Conservation (phyloP, 2,329 filamentous ascomycete genomes). For the Teratosphaeria zuluensis region DNA sequence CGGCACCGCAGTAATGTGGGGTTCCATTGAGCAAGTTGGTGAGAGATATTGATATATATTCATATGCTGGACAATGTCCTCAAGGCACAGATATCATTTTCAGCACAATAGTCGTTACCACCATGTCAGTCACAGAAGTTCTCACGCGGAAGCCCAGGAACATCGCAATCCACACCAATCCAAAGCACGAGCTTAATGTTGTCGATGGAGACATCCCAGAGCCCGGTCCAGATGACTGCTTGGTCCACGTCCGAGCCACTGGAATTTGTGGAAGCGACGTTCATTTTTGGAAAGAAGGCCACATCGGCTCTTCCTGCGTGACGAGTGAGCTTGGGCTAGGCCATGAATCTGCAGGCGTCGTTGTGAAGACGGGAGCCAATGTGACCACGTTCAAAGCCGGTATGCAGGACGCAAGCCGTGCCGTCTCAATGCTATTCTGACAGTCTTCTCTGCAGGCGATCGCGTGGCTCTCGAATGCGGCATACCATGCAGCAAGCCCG, state of each 20-base stretch:
- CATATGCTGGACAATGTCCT: not conserved
- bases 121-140: conserved; percentile 7
- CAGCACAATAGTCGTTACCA: not conserved
- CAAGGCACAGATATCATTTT: not conserved
- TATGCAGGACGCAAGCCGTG: conserved; percentile 2
- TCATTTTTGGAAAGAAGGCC: conserved; percentile 25
- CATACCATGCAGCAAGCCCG: conserved; percentile 21
- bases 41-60: not conserved
- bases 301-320: conserved; percentile 18
- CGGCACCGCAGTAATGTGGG: not conserved
- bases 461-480: conserved; percentile 25
- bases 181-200: conserved; percentile 22
- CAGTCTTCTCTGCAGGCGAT: conserved; percentile 13
- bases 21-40: not conserved
- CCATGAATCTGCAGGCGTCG: conserved; percentile 22
- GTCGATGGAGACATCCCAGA: conserved; percentile 13
- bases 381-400: conserved; percentile 15
- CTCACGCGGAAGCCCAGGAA: conserved; percentile 21
- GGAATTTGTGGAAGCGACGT: conserved; percentile 25
- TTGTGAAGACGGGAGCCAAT: conserved; percentile 15
- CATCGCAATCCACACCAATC: conserved; percentile 24
- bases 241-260: conserved; percentile 24
- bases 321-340: conserved; percentile 15
- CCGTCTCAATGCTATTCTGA: not conserved
- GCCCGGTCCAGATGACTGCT: conserved; percentile 20